Conservation (phyloP, 1,284 basidiomycete species). For the Earliella scabrosa region DNA sequence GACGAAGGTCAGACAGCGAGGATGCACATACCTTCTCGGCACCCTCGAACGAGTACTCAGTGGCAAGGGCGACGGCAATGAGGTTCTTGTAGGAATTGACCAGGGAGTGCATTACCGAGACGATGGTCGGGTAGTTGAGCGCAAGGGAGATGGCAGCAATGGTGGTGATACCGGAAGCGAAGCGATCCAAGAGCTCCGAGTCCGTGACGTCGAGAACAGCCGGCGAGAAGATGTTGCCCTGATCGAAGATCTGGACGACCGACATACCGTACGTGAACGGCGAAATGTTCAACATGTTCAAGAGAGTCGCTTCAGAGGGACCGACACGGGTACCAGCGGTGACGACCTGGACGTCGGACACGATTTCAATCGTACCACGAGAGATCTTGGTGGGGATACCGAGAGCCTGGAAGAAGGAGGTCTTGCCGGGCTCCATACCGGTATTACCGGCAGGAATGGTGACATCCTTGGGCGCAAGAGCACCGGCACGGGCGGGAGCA, state of each 20-base stretch:
- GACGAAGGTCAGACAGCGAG: constrained; percentile 9
- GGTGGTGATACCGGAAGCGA: constrained; percentile 93
- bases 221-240: constrained; percentile 89
- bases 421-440: constrained; percentile 99
- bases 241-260: constrained; percentile 92
- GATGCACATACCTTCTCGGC: constrained; percentile 79
- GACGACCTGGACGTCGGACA: constrained; percentile 96
- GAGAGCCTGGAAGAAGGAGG: constrained; percentile 99
- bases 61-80: constrained; percentile 87
- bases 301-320: constrained; percentile 93
- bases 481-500: constrained; percentile 98
- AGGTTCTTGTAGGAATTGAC: constrained; percentile 99
- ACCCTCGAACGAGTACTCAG: constrained; percentile 96
- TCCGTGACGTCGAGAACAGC: constrained; percentile 96
- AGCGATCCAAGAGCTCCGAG: constrained; percentile 87
- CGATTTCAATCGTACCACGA: constrained; percentile 99
- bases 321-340: constrained; percentile 92
- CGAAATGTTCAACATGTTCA: constrained; percentile 99
- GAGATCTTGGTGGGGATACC: constrained; percentile 99
- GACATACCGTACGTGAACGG: constrained; percentile 99
- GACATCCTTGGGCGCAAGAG: constrained; percentile 92
- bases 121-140: constrained; percentile 94
- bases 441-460: constrained; percentile 95
- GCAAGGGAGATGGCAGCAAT: constrained; percentile 97
- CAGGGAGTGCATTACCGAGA: constrained; percentile 91